These are phyloP conservation scores for Candida tetrigidarum DNA, from an alignment of 1,139 yeast genomes.

Conservation along the genomic window DNA sequence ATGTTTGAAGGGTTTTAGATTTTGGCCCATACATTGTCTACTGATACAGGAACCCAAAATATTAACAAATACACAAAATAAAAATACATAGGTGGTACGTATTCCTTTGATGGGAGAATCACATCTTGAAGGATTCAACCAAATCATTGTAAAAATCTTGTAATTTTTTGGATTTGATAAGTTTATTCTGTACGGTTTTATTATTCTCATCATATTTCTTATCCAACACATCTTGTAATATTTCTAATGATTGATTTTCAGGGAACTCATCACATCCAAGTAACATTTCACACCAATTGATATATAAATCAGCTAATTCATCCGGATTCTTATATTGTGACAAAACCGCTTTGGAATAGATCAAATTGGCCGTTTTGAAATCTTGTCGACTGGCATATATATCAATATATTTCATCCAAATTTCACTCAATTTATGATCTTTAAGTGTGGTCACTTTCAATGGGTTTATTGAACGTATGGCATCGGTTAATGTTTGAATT, in stretches of 20 bases:
- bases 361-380: conserved; percentile 61
- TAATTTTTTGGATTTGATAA: conserved; percentile 62
- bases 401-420: conserved; percentile 76
- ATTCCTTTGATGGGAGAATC: too few relatives aligned
- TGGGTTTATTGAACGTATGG: conserved; percentile 72
- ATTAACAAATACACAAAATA: neutral
- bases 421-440: conserved; percentile 42
- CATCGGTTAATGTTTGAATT: conserved; percentile 64
- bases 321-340: conserved; percentile 69
- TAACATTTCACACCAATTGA: conserved; percentile 74
- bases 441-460: conserved; percentile 39
- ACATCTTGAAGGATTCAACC: conserved; percentile 62
- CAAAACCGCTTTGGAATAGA: conserved; percentile 66
- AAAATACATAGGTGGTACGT: too few relatives aligned
- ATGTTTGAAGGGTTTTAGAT: neutral
- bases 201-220: conserved; percentile 40
- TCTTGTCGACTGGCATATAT: conserved; percentile 63
- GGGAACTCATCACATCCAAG: conserved; percentile 49
- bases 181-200: conserved; percentile 57
- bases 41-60: neutral
- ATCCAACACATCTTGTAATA: conserved; percentile 55
- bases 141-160: conserved; percentile 82
- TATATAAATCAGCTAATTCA: conserved; percentile 72
- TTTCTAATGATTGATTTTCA: conserved; percentile 53
- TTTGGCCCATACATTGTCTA: neutral